Percentiles rank a stretch among this genome's conserved stretches.
Evolutionary conservation across 2,329 filamentous ascomycete genomes (phyloP).

Genomic region (Curvularia lunata): DNA sequence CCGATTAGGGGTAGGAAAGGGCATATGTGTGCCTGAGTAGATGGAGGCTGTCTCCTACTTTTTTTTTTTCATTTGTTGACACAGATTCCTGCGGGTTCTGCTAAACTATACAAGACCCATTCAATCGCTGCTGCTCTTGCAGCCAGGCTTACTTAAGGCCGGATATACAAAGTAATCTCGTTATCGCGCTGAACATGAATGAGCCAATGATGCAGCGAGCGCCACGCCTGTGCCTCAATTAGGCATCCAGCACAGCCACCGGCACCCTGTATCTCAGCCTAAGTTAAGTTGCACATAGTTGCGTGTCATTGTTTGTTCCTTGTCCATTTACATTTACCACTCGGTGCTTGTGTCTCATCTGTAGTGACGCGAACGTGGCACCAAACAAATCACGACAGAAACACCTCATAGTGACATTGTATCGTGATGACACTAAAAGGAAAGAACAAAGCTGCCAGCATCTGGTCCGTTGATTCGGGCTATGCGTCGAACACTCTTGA

Average conservation of each 20-base stretch:
- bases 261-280: slow-evolving; percentile 32
- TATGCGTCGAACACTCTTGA: slow-evolving; percentile 34
- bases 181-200: background rate
- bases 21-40: slow-evolving; percentile 55
- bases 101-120: background rate
- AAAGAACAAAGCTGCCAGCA: slow-evolving; percentile 35
- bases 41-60: background rate
- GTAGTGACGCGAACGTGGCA: background rate
- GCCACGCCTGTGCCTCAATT: slow-evolving; percentile 22
- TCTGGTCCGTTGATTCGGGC: slow-evolving; percentile 45
- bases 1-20: slow-evolving; percentile 50
- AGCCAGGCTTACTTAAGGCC: background rate
- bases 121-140: background rate
- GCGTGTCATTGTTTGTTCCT: slow-evolving; percentile 5
- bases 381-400: background rate
- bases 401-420: slow-evolving; percentile 6
- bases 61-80: background rate
- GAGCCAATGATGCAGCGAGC: slow-evolving; percentile 19
- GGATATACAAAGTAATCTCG: background rate
- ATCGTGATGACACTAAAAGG: slow-evolving; percentile 35
- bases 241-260: slow-evolving; percentile 30
- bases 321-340: slow-evolving; percentile 8
- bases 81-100: background rate
- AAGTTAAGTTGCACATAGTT: slow-evolving; percentile 4
- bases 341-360: slow-evolving; percentile 1